Base-by-base conservation (phyloP, 2,329 filamentous ascomycete species). In the Raffaelea arxii region DNA sequence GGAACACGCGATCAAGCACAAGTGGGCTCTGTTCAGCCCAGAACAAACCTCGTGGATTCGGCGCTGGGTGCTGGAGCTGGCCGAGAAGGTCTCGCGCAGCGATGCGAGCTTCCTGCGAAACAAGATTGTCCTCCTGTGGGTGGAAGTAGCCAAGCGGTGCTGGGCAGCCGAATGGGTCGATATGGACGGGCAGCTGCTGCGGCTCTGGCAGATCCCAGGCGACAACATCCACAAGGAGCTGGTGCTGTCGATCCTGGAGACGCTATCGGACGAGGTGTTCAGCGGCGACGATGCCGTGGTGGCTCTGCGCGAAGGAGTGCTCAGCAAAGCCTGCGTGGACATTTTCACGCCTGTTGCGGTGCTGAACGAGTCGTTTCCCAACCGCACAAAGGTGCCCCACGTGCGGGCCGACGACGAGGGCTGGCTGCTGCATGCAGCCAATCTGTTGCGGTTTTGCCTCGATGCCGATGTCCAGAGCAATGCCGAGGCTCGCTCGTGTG, bases 101-200 rank as follows among this genome's bases (percentile, higher is more conserved):
- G 91, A 97, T 60, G 86, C 88, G 3, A 64, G 76, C 25, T 98
- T 90, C 61, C 70, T 96, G 53, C 78, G 91, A 55, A 97, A 94
- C 72, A 98, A 98, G 68, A 83, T 92, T 27, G 88, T 87, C 24
- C 85, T 94, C 65, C 69, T 98, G 51, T 98, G 92, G 92, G 86
- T 90, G 7, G 92, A 97, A 64, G 74, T 95, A 45, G 89, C 90
- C 36, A 97, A 97, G 69, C 78, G 91, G 57, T 86, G 80, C 60
- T 98, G 92, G 92, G 87, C 77, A n/a, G 74, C 79, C 25, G 85
- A 92, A 51, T 98, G 94, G 92, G 81, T 85, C 70, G 82, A 94
- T 59, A 95, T 98, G 91, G 94, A 98, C 62, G 69, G 80, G 52
- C 74, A 86, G 59, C 74, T 98, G 46, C 78, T 90, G 39, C 77